Evolutionary conservation across 1,284 basidiomycete species (phyloP).

Genomic region (Sanguinoderma infundibulare): DNA sequence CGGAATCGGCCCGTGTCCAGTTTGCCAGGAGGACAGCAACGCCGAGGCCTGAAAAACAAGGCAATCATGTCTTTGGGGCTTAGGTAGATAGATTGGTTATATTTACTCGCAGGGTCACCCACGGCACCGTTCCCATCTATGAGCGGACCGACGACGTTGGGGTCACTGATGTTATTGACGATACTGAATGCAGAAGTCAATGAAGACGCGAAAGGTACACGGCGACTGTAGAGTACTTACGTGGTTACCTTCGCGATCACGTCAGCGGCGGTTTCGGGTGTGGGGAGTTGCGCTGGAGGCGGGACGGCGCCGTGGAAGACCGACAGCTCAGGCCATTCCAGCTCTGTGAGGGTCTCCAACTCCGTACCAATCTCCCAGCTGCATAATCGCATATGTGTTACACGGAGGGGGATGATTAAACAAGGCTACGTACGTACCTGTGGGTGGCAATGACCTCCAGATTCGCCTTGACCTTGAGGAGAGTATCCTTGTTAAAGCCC

Average conservation of each 20-base stretch:
- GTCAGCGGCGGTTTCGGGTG: constrained; percentile 39
- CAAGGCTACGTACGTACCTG: constrained; percentile 29
- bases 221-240: constrained; percentile 32
- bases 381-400: not conserved
- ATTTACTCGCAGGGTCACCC: constrained; percentile 71
- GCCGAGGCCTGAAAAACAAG: constrained; percentile 50
- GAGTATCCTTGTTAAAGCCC: constrained; percentile 23
- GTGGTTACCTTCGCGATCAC: constrained; percentile 44
- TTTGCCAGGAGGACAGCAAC: constrained; percentile 65
- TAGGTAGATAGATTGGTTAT: not conserved
- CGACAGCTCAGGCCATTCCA: constrained; percentile 56
- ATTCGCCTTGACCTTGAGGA: constrained; percentile 30
- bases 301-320: constrained; percentile 57
- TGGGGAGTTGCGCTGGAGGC: constrained; percentile 30
- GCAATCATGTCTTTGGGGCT: not conserved
- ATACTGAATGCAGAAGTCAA: constrained; percentile 32
- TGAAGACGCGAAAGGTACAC: not conserved
- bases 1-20: constrained; percentile 47
- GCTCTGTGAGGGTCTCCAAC: constrained; percentile 66
- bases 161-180: constrained; percentile 39
- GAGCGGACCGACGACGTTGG: constrained; percentile 35
- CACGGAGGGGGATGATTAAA: not conserved
- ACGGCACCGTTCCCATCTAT: constrained; percentile 56
- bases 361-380: constrained; percentile 79
- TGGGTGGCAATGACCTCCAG: constrained; percentile 33